Percentiles rank a stretch among this genome's conserved stretches.
phyloP scores from a whole-genome alignment of 2,329 filamentous ascomycete genomes.

The Colletotrichum tropicicola region DNA sequence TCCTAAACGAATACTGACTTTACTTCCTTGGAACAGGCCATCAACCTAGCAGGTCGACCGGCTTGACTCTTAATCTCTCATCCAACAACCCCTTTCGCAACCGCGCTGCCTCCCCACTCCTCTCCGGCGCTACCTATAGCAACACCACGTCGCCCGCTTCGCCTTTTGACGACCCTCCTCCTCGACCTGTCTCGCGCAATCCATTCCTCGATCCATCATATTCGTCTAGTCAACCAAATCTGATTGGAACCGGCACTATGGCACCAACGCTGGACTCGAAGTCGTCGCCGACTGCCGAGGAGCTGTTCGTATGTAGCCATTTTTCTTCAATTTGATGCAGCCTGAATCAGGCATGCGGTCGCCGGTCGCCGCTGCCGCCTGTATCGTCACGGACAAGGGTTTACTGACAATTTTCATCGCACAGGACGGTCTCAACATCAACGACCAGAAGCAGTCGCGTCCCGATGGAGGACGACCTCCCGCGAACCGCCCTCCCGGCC shows the following conservation, averaged over 20 bases:
- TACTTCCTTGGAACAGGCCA: slow-evolving; percentile 45
- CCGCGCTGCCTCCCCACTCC: slow-evolving; percentile 68
- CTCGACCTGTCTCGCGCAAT: slow-evolving; percentile 75
- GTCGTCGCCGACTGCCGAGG: slow-evolving; percentile 67
- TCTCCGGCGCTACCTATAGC: slow-evolving; percentile 40
- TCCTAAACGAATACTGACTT: slow-evolving; percentile 25
- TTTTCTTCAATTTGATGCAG: neutral
- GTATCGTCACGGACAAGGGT: neutral
- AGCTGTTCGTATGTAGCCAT: slow-evolving; percentile 76
- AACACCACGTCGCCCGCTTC: slow-evolving; percentile 56
- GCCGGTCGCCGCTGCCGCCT: neutral
- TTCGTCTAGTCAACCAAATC: slow-evolving; percentile 38
- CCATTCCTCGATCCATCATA: slow-evolving; percentile 74
- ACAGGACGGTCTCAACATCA: slow-evolving; percentile 74
- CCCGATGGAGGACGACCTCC: slow-evolving; percentile 40
- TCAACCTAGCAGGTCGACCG: slow-evolving; percentile 52
- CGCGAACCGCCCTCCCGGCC: slow-evolving; percentile 48
- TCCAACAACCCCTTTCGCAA: slow-evolving; percentile 88
- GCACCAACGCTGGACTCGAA: slow-evolving; percentile 54
- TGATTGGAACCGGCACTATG: slow-evolving; percentile 58
- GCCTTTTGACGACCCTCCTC: slow-evolving; percentile 67
- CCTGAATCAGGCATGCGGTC: neutral
- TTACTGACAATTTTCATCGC: slow-evolving; percentile 30
- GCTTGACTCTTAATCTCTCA: slow-evolving; percentile 72
- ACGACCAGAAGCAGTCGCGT: slow-evolving; percentile 59